Percentiles rank a stretch among this genome's conserved stretches.
Conservation (phyloP, 805 yeast genomes). For the Pichia californica region DNA sequence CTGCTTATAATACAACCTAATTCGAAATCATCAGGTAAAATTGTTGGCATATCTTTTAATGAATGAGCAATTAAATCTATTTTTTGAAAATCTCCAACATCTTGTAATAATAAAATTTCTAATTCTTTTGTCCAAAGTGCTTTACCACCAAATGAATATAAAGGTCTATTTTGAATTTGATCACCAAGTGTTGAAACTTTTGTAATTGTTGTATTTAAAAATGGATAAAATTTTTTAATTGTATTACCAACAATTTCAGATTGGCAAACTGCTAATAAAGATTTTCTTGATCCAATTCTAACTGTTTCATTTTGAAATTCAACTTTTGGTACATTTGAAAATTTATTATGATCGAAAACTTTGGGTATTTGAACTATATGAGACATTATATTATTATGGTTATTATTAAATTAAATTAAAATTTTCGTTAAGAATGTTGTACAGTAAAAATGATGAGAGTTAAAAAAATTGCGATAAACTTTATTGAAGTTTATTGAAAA, state of each 20-base stretch:
- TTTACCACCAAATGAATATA: conserved; percentile 94
- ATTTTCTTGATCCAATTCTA: conserved; percentile 82
- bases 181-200: conserved; percentile 89
- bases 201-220: conserved; percentile 63
- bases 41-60: conserved; percentile 86
- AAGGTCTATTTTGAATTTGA: conserved; percentile 74
- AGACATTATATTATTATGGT: neutral
- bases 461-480: too few species aligned
- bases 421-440: too few species aligned
- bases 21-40: conserved; percentile 82
- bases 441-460: neutral
- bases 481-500: too few species aligned
- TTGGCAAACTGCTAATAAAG: conserved; percentile 82
- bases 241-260: conserved; percentile 61
- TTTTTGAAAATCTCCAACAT: conserved; percentile 55
- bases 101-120: conserved; percentile 67
- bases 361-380: conserved; percentile 10
- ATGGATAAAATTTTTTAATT: conserved; percentile 54
- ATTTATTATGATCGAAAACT: conserved; percentile 9
- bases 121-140: conserved; percentile 94
- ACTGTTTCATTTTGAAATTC: conserved; percentile 13
- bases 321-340: conserved; percentile 5
- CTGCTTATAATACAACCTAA: conserved; percentile 81
- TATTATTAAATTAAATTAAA: too few species aligned
- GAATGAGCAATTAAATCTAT: conserved; percentile 91